Conservation (phyloP, 768 basidiomycete genomes). For the Boletus rubroflammeus region DNA sequence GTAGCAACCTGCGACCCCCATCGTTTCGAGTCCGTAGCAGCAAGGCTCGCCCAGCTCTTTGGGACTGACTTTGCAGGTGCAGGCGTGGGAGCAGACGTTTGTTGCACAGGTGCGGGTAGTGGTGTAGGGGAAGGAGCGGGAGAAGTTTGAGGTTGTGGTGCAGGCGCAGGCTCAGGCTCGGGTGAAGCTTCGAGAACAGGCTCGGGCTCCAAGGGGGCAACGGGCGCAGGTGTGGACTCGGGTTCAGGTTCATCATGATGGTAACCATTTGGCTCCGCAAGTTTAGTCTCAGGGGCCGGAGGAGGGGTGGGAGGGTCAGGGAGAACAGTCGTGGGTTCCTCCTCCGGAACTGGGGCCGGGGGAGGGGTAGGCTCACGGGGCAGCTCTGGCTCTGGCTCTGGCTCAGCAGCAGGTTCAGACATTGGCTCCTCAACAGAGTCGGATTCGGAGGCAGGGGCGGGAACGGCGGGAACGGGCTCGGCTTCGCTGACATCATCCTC, state of each 20-base stretch:
- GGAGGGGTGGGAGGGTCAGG: slow-evolving; percentile 33
- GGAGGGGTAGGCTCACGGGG: slow-evolving; percentile 30
- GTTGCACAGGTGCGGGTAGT: slow-evolving; percentile 27
- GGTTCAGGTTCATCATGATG: slow-evolving; percentile 34
- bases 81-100: slow-evolving; percentile 26
- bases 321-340: slow-evolving; percentile 41
- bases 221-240: slow-evolving; percentile 26
- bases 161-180: slow-evolving; percentile 29
- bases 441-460: slow-evolving; percentile 34
- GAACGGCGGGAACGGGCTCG: slow-evolving; percentile 33
- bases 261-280: slow-evolving; percentile 40
- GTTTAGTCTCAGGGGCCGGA: slow-evolving; percentile 38
- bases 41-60: slow-evolving; percentile 90
- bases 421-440: slow-evolving; percentile 32
- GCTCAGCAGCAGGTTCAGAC: slow-evolving; percentile 28
- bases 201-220: slow-evolving; percentile 23
- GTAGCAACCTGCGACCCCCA: slow-evolving; percentile 83
- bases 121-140: slow-evolving; percentile 29
- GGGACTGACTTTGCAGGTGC: slow-evolving; percentile 47
- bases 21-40: slow-evolving; percentile 75
- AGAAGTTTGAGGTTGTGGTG: slow-evolving; percentile 4
- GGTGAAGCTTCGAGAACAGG: slow-evolving; percentile 25
- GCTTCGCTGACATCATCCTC: slow-evolving; percentile 68
- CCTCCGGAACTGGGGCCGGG: slow-evolving; percentile 30
- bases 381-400: slow-evolving; percentile 31